These are phyloP conservation scores for Aspergillus conjunctus DNA, from an alignment of 495 filamentous ascomycete genomes.

Conservation along the genomic window DNA sequence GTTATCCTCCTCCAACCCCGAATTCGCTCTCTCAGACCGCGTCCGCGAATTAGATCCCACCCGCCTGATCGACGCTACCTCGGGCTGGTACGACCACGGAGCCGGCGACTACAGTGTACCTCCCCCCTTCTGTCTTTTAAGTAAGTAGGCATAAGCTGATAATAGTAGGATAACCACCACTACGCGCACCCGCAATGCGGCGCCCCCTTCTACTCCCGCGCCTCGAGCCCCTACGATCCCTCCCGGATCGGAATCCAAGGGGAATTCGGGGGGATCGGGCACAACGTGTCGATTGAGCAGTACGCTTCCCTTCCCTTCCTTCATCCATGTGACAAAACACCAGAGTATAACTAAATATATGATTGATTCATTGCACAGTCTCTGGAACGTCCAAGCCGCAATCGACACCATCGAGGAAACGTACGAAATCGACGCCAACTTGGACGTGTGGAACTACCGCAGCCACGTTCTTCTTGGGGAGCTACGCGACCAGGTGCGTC, in stretches of 20 bases:
- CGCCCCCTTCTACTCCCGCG: slow-evolving; percentile 60
- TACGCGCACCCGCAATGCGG: slow-evolving; percentile 73
- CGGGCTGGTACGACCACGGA: slow-evolving; percentile 64
- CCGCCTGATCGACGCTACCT: slow-evolving; percentile 59
- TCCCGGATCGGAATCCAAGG: slow-evolving; percentile 66
- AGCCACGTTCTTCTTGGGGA: slow-evolving; percentile 54
- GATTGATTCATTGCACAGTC: too few relatives aligned
- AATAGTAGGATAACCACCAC: slow-evolving; percentile 64
- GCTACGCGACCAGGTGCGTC: slow-evolving; percentile 57
- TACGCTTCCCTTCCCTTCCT: slow-evolving; percentile 23
- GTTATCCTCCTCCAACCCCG: slow-evolving; percentile 48
- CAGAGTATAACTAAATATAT: background rate
- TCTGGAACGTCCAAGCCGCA: slow-evolving; percentile 60
- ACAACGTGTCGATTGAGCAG: slow-evolving; percentile 59
- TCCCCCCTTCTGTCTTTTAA: background rate
- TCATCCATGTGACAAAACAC: background rate
- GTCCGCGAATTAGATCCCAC: slow-evolving; percentile 61
- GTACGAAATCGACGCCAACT: slow-evolving; percentile 60
- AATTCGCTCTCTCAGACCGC: slow-evolving; percentile 55
- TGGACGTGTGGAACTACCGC: slow-evolving; percentile 68
- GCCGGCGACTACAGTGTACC: slow-evolving; percentile 57
- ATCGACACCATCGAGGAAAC: slow-evolving; percentile 62
- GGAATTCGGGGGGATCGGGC: slow-evolving; percentile 67
- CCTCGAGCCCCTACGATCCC: slow-evolving; percentile 58
- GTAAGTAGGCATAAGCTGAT: background rate